phyloP scores from a whole-genome alignment of 495 filamentous ascomycete species.

The Peziza echinospora region DNA sequence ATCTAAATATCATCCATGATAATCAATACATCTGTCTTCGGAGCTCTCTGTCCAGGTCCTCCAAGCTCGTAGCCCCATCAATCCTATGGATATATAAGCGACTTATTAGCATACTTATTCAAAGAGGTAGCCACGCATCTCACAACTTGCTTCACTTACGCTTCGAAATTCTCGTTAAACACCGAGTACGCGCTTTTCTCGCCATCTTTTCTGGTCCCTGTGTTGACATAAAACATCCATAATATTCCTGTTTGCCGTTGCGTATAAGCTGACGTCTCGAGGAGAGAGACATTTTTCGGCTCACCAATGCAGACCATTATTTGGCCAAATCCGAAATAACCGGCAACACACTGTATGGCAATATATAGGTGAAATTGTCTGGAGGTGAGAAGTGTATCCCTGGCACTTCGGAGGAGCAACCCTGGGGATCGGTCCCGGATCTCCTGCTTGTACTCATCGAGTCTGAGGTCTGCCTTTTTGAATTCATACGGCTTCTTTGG shows the following conservation, averaged over 20 bases:
- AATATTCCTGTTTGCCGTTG: constrained; percentile 13
- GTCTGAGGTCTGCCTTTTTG: constrained; percentile 19
- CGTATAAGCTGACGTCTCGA: no score
- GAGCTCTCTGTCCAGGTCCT: constrained; percentile 17
- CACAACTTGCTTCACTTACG: constrained; percentile 6
- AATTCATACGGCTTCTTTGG: constrained; percentile 19
- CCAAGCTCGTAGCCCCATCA: constrained; percentile 16
- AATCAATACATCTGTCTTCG: constrained; percentile 17
- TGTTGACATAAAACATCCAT: constrained; percentile 21
- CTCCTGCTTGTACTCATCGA: constrained; percentile 21
- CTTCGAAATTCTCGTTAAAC: constrained; percentile 19
- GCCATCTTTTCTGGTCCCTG: constrained; percentile 17
- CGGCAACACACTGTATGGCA: constrained; percentile 14
- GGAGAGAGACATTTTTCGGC: no score
- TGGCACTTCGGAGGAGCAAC: constrained; percentile 14
- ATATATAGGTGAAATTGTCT: constrained; percentile 21
- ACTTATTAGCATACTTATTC: constrained; percentile 1
- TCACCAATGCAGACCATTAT: constrained; percentile 19
- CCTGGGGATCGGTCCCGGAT: constrained; percentile 17
- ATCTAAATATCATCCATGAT: no score
- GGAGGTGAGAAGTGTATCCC: constrained; percentile 14
- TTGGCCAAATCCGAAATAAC: constrained; percentile 19
- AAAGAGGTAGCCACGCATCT: no score
- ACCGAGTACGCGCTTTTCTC: constrained; percentile 22
- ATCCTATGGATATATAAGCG: constrained; percentile 9